Evolutionary conservation across 2,329 filamentous ascomycete genomes (phyloP).

Genomic region (Gaeumannomyces sp.): DNA sequence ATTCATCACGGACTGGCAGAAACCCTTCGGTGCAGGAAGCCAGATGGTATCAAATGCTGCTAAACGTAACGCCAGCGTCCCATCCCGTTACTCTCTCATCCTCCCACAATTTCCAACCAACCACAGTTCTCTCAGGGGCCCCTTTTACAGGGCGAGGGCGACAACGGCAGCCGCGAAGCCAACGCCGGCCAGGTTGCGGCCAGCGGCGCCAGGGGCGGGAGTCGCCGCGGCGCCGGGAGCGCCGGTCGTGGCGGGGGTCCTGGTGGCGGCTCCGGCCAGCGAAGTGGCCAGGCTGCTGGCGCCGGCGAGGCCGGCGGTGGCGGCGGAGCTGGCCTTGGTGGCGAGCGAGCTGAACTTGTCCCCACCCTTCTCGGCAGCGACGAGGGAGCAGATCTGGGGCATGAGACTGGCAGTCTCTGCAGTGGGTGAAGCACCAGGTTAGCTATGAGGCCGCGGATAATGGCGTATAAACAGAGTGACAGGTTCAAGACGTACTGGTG

Average conservation of each 20-base stretch:
- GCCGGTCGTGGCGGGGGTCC: neutral
- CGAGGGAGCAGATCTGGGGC: neutral
- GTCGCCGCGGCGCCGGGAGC: neutral
- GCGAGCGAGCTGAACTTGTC: neutral
- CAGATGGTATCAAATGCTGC: neutral
- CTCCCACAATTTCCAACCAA: neutral
- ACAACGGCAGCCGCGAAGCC: conserved; percentile 5
- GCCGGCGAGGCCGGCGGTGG: neutral
- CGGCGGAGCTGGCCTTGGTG: neutral
- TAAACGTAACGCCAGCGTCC: neutral
- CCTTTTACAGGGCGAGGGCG: neutral
- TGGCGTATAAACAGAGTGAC: conserved; percentile 23
- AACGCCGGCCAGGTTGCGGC: conserved; percentile 4
- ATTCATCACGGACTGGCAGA: neutral
- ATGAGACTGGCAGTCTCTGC: neutral
- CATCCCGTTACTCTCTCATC: neutral
- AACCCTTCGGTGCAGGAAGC: neutral
- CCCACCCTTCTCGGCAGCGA: neutral
- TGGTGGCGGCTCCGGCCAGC: neutral
- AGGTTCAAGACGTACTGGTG: conserved; percentile 23
- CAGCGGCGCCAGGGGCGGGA: neutral
- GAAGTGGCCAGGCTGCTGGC: neutral
- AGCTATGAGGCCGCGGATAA: neutral
- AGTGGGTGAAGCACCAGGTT: neutral
- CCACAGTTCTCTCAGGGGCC: neutral